Evolutionary conservation across 2,329 filamentous ascomycete species (phyloP).

Genomic region (Botrytis cinerea): DNA sequence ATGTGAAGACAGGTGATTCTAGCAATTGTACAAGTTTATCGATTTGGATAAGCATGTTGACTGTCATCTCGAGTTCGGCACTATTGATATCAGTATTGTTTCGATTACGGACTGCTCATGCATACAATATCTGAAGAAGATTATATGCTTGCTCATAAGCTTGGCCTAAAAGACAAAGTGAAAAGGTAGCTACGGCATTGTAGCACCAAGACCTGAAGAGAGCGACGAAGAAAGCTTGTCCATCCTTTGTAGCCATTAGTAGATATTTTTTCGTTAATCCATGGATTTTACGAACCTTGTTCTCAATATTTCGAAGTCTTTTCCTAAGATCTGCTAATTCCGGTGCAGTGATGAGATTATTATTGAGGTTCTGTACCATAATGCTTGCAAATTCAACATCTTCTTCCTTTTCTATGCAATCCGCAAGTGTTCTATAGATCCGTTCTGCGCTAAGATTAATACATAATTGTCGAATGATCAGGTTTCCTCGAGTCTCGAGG

Average conservation of each 20-base stretch:
- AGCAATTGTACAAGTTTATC: slow-evolving; percentile 97
- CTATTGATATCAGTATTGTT: slow-evolving; percentile 50
- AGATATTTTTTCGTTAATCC: background rate
- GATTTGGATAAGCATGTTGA: slow-evolving; percentile 97
- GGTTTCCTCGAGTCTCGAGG: slow-evolving; percentile 87
- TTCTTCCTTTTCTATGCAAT: slow-evolving; percentile 96
- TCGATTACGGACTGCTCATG: background rate
- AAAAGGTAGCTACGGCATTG: slow-evolving; percentile 97
- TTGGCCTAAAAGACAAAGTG: slow-evolving; percentile 89
- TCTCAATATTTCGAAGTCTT: slow-evolving; percentile 85
- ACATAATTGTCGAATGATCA: slow-evolving; percentile 95
- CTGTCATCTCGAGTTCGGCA: slow-evolving; percentile 96
- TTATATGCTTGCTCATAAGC: slow-evolving; percentile 98
- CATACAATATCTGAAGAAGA: slow-evolving; percentile 87
- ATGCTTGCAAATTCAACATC: slow-evolving; percentile 98
- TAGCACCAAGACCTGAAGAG: slow-evolving; percentile 98
- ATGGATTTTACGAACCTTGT: slow-evolving; percentile 56
- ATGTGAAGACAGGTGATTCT: slow-evolving; percentile 97
- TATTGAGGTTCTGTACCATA: slow-evolving; percentile 99
- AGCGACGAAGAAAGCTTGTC: slow-evolving; percentile 91
- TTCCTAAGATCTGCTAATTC: slow-evolving; percentile 90
- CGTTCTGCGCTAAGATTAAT: slow-evolving; percentile 89
- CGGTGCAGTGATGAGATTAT: slow-evolving; percentile 96
- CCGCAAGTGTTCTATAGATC: slow-evolving; percentile 92
- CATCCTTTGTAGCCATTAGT: slow-evolving; percentile 60